Conservation (phyloP, 2,329 filamentous ascomycete species). For the Tympanopsis confertula region DNA sequence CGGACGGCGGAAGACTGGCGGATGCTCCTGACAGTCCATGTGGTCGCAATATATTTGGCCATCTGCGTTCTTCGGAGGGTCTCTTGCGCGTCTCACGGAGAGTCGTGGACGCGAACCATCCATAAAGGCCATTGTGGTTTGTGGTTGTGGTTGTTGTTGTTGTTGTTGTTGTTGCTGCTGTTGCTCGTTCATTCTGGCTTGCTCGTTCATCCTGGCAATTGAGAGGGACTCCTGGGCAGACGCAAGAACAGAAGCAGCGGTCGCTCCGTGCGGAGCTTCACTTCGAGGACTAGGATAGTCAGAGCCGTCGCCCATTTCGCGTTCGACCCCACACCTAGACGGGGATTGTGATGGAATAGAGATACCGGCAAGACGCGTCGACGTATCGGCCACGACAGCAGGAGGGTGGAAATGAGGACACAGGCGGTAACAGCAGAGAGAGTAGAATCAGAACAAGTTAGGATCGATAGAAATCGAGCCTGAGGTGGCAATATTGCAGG, state of each 20-base stretch:
- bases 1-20: conserved; percentile 42
- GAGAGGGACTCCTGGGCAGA: not conserved
- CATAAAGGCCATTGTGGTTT: not conserved
- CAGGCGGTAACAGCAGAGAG: too few relatives aligned
- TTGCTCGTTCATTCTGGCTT: too few relatives aligned
- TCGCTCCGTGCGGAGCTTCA: not conserved
- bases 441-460: too few relatives aligned
- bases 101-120: not conserved
- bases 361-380: too few relatives aligned
- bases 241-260: not conserved
- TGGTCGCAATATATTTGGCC: conserved; percentile 45
- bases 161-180: too few relatives aligned
- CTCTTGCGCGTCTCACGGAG: not conserved
- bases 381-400: too few relatives aligned
- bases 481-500: too few relatives aligned
- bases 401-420: too few relatives aligned
- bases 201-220: not conserved
- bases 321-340: not conserved
- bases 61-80: conserved; percentile 24
- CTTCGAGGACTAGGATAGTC: conserved; percentile 1
- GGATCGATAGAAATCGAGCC: too few relatives aligned
- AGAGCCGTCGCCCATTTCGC: conserved; percentile 1
- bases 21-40: conserved; percentile 32
- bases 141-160: too few relatives aligned
- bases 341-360: too few relatives aligned